Conservation (phyloP, 2,329 filamentous ascomycete genomes). For the Pseudocercospora eumusae region DNA sequence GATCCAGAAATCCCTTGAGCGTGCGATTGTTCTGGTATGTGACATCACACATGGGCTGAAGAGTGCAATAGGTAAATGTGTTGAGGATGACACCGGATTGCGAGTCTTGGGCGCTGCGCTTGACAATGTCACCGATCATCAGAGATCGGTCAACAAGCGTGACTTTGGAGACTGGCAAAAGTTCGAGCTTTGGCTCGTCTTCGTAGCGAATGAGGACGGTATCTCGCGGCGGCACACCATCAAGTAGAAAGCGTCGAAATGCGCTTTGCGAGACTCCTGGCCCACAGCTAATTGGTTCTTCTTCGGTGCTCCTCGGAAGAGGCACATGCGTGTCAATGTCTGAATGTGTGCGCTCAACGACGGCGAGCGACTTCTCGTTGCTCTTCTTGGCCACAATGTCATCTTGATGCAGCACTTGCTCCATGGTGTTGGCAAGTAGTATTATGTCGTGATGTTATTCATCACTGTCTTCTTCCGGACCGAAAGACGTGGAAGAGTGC, state of each 20-base stretch:
- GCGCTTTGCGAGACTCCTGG: slow-evolving; percentile 38
- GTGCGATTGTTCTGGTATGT: slow-evolving; percentile 24
- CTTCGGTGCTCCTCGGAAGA: slow-evolving; percentile 41
- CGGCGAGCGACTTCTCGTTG: slow-evolving; percentile 40
- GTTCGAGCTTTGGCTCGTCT: slow-evolving; percentile 45
- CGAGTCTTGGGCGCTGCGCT: slow-evolving; percentile 49
- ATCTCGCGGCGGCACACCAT: slow-evolving; percentile 53
- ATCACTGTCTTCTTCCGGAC: not conserved
- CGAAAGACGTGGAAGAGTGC: too few species aligned
- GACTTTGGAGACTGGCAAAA: slow-evolving; percentile 48
- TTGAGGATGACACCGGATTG: slow-evolving; percentile 59
- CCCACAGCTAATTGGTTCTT: slow-evolving; percentile 40
- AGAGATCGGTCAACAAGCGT: slow-evolving; percentile 57
- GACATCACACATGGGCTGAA: slow-evolving; percentile 40
- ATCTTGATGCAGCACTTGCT: slow-evolving; percentile 29
- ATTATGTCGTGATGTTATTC: not conserved
- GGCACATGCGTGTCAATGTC: slow-evolving; percentile 51
- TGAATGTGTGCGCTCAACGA: slow-evolving; percentile 47
- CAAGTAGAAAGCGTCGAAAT: slow-evolving; percentile 45
- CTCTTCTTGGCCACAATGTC: slow-evolving; percentile 33
- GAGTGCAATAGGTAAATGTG: slow-evolving; percentile 49
- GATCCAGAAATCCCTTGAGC: slow-evolving; percentile 32
- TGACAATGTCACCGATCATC: slow-evolving; percentile 59
- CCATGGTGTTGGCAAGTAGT: slow-evolving; percentile 16
- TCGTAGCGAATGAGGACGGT: slow-evolving; percentile 55